Percentiles rank a stretch among this genome's conserved stretches.
phyloP scores from a whole-genome alignment of 306 rosid genomes.

The Trifolium fragiferum region DNA sequence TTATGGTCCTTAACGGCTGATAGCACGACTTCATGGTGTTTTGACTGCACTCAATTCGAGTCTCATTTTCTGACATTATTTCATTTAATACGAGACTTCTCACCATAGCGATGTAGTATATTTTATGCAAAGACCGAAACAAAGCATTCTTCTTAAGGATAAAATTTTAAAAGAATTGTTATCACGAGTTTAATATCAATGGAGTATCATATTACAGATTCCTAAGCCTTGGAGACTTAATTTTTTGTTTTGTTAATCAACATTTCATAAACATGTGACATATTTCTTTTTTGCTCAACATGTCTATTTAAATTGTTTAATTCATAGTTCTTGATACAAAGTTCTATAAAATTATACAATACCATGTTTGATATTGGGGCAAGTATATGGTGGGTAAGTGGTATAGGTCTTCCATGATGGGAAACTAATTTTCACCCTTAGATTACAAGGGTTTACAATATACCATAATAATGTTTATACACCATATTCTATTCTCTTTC shows the following conservation, averaged over 20 bases:
- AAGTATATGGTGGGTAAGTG: too few relatives aligned
- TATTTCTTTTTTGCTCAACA: constrained; percentile 30
- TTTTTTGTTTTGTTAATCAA: constrained; percentile 22
- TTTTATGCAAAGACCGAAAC: not conserved
- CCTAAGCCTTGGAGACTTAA: not conserved
- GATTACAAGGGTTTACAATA: too few relatives aligned
- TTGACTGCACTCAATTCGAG: too few relatives aligned
- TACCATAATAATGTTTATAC: too few relatives aligned
- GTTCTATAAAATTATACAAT: too few relatives aligned
- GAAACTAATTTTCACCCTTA: too few relatives aligned
- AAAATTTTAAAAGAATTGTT: not conserved
- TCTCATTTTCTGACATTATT: too few relatives aligned
- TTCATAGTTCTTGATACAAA: constrained; percentile 23
- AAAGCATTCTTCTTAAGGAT: not conserved
- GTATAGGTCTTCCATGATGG: too few relatives aligned
- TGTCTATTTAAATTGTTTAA: constrained; percentile 6
- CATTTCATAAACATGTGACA: constrained; percentile 28
- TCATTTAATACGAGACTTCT: not conserved
- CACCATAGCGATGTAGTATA: not conserved
- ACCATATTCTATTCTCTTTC: too few relatives aligned
- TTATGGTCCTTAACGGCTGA: too few relatives aligned
- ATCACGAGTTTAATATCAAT: constrained; percentile 10
- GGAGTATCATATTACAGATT: not conserved
- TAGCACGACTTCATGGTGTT: too few relatives aligned
- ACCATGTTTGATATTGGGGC: too few relatives aligned